These are phyloP conservation scores for Lentinula sp. DNA, from an alignment of 768 basidiomycete species.

Conservation along the genomic window DNA sequence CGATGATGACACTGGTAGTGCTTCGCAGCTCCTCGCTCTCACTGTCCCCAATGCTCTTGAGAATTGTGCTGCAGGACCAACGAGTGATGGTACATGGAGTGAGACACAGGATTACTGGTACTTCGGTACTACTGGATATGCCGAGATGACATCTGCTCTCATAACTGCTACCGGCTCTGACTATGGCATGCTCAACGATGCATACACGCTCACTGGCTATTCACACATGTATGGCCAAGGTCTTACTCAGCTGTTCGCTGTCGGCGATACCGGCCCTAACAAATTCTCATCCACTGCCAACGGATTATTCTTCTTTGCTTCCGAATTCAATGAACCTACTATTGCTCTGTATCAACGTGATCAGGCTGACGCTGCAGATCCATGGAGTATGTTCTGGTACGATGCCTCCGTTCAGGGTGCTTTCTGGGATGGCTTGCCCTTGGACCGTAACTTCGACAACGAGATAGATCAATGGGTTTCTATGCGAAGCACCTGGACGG, in stretches of 20 bases:
- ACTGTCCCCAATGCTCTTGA: constrained; percentile 69
- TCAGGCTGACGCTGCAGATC: constrained; percentile 73
- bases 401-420: constrained; percentile 77
- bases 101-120: constrained; percentile 97
- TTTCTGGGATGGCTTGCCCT: constrained; percentile 81
- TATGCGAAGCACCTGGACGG: constrained; percentile 92
- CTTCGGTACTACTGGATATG: constrained; percentile 87
- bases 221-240: constrained; percentile 91
- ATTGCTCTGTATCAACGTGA: constrained; percentile 92
- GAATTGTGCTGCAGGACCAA: constrained; percentile 65
- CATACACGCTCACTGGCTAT: constrained; percentile 63
- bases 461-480: constrained; percentile 78
- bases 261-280: constrained; percentile 87
- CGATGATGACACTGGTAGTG: constrained; percentile 73
- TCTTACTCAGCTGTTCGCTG: constrained; percentile 80
- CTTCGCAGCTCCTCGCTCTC: constrained; percentile 56
- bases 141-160: constrained; percentile 83
- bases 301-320: constrained; percentile 71
- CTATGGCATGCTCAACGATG: constrained; percentile 59
- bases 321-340: constrained; percentile 59
- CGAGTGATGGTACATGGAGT: constrained; percentile 81
- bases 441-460: constrained; percentile 82
- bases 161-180: constrained; percentile 81
- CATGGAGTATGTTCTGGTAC: constrained; percentile 93
- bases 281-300: constrained; percentile 95